Base-by-base conservation (phyloP, 768 basidiomycete species). In the Ramaria sp. region DNA sequence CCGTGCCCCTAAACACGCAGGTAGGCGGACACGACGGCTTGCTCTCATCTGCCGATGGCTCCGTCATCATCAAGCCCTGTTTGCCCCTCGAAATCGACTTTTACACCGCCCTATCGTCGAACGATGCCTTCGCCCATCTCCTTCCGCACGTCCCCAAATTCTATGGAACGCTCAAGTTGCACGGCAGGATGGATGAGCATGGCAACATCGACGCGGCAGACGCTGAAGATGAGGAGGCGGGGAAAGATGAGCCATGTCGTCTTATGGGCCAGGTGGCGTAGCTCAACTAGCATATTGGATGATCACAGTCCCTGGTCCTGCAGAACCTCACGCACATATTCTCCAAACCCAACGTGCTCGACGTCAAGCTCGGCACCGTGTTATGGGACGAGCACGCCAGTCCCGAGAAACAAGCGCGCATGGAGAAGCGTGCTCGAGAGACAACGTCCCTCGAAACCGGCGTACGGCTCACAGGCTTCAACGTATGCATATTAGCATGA, bases 351-450 rank as follows among this genome's bases (percentile, higher is more conserved):
- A 91, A 88, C 62, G 79, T 96, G 57, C 74, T 97, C 30, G 95
- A 99, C 67, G 76, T 92, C 66, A 99, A 98, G 69, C 85, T 98
- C 15, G 96, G 96, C 1, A 94, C 87, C 0, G 74, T 86, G 1
- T 77, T 98, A n/a, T 89, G 88, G 60, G 91, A 89, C 51, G 79
- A 84, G 20, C 66, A 67, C 12, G 77, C 86, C 4, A 68, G 77
- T 0, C 75, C 78, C 1, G 89, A 88, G 57, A 99, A 99, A 72
- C 76, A 79, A 59, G 77, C 71, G 41, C 81, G 88, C 24, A 93
- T 94, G 93, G 72, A 78, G 56, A 76, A 80, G 63, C 74, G 77
- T 1, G 91, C 91, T 0, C 73, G 70, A 30, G 70, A 76, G 10
- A 84, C 89, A 0, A 97, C 95, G 1, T 86, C 81, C 10, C 66